Base-by-base conservation (phyloP, 768 basidiomycete species). In the Leccinum pellstonianum region DNA sequence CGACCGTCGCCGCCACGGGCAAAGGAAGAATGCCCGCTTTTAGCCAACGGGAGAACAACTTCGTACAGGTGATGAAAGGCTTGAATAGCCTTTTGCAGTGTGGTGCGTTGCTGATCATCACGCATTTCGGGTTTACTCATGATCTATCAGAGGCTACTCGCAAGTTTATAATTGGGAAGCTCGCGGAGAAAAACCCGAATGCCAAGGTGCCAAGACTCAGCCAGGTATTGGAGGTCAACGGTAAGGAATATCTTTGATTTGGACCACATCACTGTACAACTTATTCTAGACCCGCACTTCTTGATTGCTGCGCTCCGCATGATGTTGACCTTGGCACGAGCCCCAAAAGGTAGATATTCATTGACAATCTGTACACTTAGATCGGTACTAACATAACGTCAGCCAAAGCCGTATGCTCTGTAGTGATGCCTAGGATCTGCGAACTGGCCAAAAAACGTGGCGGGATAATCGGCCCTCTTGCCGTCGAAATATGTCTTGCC, bases 61-160 rank as follows among this genome's bases (percentile, higher is more conserved):
- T 70, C 23, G 53, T 52, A 27, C 66, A 62, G 21, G 68, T 57
- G 17, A 69, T 69, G 68, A 62, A 70, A 2, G 62, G 66, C 31
- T 35, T 69, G 46, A 58, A 17, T 10, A 63, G 61, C 25, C 29
- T 69, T 17, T 25, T 64, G 58, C 49, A 57, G 10, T 65, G 58
- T 11, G 52, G 68, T 69, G 12, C 37, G 68, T 59, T 41, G 9
- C 3, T 35, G 29, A 15, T 47, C 5, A 12, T 46, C n/a, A 0
- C 23, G 25, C 12, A 37, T 41, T 3, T 21, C 0, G 14, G 5
- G 1, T 7, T 33, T 3, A 33, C 29, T 63, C 1, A 58, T 29
- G 5, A 19, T 27, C 11, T 5, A 11, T 27, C 21, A 68, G 68
- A 55, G 19, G 38, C 62, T 23, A 62, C 62, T 3, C 52, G 37